Percentiles rank a stretch among this genome's conserved stretches.
Evolutionary conservation across 768 basidiomycete genomes (phyloP).

Genomic region (Tephrocybe sp.): DNA sequence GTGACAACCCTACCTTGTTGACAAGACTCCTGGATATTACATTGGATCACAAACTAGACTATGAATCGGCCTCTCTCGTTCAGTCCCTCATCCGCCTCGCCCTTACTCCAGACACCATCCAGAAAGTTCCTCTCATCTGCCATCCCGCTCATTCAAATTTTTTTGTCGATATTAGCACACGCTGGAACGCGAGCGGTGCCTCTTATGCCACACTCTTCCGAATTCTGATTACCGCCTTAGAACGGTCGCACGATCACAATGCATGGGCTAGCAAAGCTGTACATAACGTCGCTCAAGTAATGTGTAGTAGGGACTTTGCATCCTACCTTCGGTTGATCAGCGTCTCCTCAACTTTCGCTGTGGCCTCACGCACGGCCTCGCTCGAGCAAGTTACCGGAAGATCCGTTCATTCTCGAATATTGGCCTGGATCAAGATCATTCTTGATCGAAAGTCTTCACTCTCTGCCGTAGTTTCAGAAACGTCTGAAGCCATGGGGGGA

Average conservation of each 20-base stretch:
- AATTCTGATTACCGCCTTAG: constrained; percentile 31
- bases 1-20: constrained; percentile 49
- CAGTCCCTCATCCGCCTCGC: constrained; percentile 39
- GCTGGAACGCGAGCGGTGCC: constrained; percentile 33
- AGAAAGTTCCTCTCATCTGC: constrained; percentile 30
- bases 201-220: constrained; percentile 30
- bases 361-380: neutral
- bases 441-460: constrained; percentile 3
- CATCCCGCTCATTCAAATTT: constrained; percentile 48
- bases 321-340: constrained; percentile 29
- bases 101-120: constrained; percentile 24
- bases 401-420: constrained; percentile 1
- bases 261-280: constrained; percentile 47
- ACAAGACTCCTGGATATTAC: constrained; percentile 51
- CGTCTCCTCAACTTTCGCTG: constrained; percentile 24
- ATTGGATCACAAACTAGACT: constrained; percentile 38
- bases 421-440: constrained; percentile 5
- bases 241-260: constrained; percentile 3
- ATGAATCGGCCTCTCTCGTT: constrained; percentile 46
- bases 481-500: neutral
- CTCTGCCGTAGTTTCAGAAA: neutral
- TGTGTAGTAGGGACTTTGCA: constrained; percentile 14
- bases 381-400: neutral
- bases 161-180: constrained; percentile 42
- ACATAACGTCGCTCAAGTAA: constrained; percentile 26